phyloP scores from a whole-genome alignment of 2,329 filamentous ascomycete species.

The Fusarium abutilonis region DNA sequence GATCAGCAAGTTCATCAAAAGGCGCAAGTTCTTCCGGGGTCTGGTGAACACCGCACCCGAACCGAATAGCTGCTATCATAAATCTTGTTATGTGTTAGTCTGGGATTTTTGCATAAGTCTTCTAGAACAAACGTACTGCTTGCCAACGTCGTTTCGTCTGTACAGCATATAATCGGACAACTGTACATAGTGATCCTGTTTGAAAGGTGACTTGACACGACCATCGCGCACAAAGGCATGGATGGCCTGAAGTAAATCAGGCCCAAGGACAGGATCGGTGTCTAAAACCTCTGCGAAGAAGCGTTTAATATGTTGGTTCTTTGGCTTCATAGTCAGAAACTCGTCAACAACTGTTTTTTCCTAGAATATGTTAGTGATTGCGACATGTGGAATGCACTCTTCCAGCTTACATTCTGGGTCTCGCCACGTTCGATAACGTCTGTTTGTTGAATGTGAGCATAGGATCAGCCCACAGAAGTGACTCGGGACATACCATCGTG shows the following conservation, averaged over 20 bases:
- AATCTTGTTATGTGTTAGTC: neutral
- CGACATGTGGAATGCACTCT: neutral
- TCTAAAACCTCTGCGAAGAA: constrained; percentile 9
- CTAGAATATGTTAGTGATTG: neutral
- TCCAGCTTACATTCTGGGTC: constrained; percentile 11
- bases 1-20: constrained; percentile 11
- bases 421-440: constrained; percentile 25
- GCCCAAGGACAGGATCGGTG: constrained; percentile 14
- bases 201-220: constrained; percentile 18
- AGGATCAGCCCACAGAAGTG: accelerated
- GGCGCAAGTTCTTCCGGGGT: constrained; percentile 7
- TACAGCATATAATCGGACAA: constrained; percentile 14
- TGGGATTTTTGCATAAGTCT: accelerated
- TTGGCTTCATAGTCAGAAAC: constrained; percentile 14
- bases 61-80: constrained; percentile 26
- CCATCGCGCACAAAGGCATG: constrained; percentile 13
- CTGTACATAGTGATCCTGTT: constrained; percentile 16
- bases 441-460: neutral
- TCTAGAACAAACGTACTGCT: neutral
- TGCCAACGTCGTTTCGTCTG: constrained; percentile 15
- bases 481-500: constrained; percentile 11
- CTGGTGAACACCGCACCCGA: constrained; percentile 8
- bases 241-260: constrained; percentile 6
- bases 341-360: constrained; percentile 23
- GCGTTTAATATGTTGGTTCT: constrained; percentile 14